Base-by-base conservation (phyloP, 352 stramenopile species). In the Pythium grandisporangium region DNA sequence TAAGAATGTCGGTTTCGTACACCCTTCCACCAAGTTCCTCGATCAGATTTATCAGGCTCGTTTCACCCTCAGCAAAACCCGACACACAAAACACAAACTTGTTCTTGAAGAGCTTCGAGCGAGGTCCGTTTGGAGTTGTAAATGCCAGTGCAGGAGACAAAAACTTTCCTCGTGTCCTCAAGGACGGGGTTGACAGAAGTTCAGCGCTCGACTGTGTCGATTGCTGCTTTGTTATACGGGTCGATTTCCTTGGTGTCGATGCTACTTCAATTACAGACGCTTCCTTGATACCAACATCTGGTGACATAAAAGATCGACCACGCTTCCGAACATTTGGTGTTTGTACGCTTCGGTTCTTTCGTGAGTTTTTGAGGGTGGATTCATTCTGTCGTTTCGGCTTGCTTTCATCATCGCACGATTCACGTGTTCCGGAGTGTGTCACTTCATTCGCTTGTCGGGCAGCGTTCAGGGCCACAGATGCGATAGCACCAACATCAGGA, bases 1-100 rank as follows among this genome's bases (percentile, higher is more conserved):
- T 58, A 4, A 84, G 26, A 8, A 80, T 40, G 41, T 84, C 66
- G 32, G 54, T 53, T 13, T 78, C 62, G 6, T 45, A 48, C 10
- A 90, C 55, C 44, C 75, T 76, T 7, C 73, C 76, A 16, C 76
- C 76, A 23, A 84, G 70, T 5, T 65, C 70, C 68, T 81, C 58
- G 39, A 90, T 82, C 26, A 83, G 42, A 30, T 76, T 55, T 32
- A 61, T 62, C 23, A 90, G 45, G 22, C 45, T 72, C 25, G 56
- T 43, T 37, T 81, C 59, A 2, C 70, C 68, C 10, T 67, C 58
- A 2, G 69, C 51, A 12, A 90, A 90, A 0, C 76, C 76, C 1
- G 76, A 85, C 45, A 90, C 45, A 26, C 72, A 84, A 54, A 90
- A 90, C 37, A 85, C 65, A 26, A 75, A 81, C 25, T 81, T 84